Conservation (phyloP, 257 asterid species). For the Scutellaria barbata region DNA sequence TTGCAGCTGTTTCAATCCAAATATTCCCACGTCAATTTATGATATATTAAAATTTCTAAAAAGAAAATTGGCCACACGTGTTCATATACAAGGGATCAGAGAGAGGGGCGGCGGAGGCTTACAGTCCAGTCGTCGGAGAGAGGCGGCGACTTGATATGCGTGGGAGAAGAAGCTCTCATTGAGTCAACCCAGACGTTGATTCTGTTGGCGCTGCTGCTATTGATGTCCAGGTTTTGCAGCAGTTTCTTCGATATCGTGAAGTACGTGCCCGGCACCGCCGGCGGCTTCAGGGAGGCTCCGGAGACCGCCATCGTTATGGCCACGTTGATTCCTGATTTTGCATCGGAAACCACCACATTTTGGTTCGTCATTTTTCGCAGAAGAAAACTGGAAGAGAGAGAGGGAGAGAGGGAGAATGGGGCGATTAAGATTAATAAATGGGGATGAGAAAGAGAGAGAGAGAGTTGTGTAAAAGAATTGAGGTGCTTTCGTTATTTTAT, state of each 20-base stretch:
- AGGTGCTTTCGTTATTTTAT: conserved; percentile 56
- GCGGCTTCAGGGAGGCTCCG: conserved; percentile 52
- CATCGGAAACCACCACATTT: conserved; percentile 68
- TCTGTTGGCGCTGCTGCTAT: conserved; percentile 41
- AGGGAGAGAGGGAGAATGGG: conserved; percentile 8
- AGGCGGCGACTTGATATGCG: conserved; percentile 60
- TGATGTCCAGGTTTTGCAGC: conserved; percentile 64
- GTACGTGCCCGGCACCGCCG: conserved; percentile 68
- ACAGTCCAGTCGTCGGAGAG: conserved; percentile 71
- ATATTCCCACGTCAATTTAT: conserved; percentile 30
- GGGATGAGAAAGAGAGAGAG: conserved; percentile 21
- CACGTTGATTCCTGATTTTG: conserved; percentile 48
- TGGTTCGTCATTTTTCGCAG: conserved; percentile 54
- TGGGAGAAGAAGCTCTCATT: conserved; percentile 97
- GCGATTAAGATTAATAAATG: background rate
- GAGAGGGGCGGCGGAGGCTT: conserved; percentile 24
- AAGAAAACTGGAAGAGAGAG: conserved; percentile 8
- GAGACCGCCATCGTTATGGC: conserved; percentile 60
- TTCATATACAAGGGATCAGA: no score
- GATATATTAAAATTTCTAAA: background rate
- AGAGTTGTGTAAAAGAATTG: conserved; percentile 44
- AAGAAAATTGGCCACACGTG: conserved; percentile 21
- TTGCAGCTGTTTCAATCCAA: conserved; percentile 29
- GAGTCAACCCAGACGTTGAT: conserved; percentile 87
- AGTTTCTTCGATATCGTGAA: conserved; percentile 64